Evolutionary conservation across 2,329 filamentous ascomycete genomes (phyloP).

Genomic region (Penicillium italicum): DNA sequence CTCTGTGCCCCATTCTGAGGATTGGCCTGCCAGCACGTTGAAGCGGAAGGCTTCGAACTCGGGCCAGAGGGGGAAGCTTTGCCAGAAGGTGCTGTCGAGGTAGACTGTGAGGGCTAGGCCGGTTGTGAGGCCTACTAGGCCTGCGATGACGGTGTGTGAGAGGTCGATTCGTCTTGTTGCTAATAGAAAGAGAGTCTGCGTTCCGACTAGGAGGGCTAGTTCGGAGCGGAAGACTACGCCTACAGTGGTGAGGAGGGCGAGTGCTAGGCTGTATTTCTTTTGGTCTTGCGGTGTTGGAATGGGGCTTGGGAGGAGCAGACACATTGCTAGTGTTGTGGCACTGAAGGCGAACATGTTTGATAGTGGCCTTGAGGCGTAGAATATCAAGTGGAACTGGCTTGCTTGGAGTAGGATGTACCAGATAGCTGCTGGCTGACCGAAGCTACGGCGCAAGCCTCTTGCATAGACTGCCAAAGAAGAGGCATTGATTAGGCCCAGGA

Average conservation of each 20-base stretch:
- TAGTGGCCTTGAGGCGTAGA: constrained; percentile 85
- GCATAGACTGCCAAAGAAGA: constrained; percentile 64
- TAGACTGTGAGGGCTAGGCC: constrained; percentile 69
- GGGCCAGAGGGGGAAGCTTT: constrained; percentile 73
- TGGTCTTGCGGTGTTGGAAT: constrained; percentile 24
- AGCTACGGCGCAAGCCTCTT: constrained; percentile 60
- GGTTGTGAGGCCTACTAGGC: constrained; percentile 64
- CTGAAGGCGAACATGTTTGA: constrained; percentile 97
- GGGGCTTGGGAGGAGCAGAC: constrained; percentile 49
- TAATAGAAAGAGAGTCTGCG: constrained; percentile 64
- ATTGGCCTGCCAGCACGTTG: constrained; percentile 80
- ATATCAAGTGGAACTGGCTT: constrained; percentile 88
- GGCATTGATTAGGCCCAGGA: constrained; percentile 75
- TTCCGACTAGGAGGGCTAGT: constrained; percentile 72
- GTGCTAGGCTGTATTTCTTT: constrained; percentile 58
- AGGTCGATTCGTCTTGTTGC: constrained; percentile 53
- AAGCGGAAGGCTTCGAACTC: constrained; percentile 86
- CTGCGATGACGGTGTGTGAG: constrained; percentile 59
- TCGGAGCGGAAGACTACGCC: constrained; percentile 87
- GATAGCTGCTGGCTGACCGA: constrained; percentile 63
- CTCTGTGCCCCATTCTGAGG: constrained; percentile 81
- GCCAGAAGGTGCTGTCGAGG: constrained; percentile 94
- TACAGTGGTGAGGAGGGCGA: constrained; percentile 73
- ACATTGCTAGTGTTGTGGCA: constrained; percentile 50
- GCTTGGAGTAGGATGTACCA: constrained; percentile 80